Base-by-base conservation (phyloP, 2,329 filamentous ascomycete species). In the Ophidiomyces ophidiicola region DNA sequence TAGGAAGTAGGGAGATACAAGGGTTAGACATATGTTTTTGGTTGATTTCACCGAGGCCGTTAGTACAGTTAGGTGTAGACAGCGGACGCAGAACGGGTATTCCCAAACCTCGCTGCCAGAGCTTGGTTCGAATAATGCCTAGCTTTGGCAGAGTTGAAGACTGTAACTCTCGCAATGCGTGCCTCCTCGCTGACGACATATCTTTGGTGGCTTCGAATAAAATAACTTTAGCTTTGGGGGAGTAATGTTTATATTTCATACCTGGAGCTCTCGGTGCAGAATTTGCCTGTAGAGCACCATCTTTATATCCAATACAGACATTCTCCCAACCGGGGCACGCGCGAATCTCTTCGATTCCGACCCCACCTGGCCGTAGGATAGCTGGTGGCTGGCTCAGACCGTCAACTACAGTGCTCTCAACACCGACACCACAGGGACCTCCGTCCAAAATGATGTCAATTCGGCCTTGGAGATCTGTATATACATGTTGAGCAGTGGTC, bases 161-260 rank as follows among this genome's bases (percentile, higher is more conserved):
- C 15, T 48, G 18, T 29, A 31, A 23, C 23, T 37, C 26, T 14
- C 51, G 48, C 17, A 49, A 48, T 5, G 65, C 53, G 15, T 57
- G 59, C 6, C 49, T 46, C 19, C 50, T 42, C 12, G 61, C 53
- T 6, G 48, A 51, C 2, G 45, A 31, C 14, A 46, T 39, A 30
- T 47, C 48, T 45, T 57, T 55, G 1, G 63, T 67, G 20, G 72
- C 62, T 56, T 94, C 84, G 55, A 86, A 93, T 1, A 96, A 67
- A 10, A 93, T 66, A 2, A 98, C 87, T 32, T 71, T 76, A 1
- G 90, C 92, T 58, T 79, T 83, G 1, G 90, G 90, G 30, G 87
- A 93, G 55, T 98, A 98, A 58, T 98, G 90, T 56, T 90, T 84
- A 58, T 98, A 98, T 62, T 98, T 98, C 90, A 98, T 98, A 1